phyloP scores from a whole-genome alignment of 306 rosid species.

The Sindora glabra region DNA sequence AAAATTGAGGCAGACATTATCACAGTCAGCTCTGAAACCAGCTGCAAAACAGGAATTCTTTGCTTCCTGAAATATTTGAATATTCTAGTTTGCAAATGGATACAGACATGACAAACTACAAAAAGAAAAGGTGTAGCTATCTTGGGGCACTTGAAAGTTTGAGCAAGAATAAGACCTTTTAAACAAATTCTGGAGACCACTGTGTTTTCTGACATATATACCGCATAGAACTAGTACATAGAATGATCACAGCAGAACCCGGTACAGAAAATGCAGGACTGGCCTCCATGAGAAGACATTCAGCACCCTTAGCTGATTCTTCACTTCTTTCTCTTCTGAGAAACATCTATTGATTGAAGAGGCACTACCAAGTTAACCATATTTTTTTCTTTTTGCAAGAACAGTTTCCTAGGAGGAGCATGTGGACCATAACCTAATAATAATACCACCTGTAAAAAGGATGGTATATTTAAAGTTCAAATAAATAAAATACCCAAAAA shows the following conservation, averaged over 20 bases:
- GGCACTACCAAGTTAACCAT: slow-evolving; percentile 25
- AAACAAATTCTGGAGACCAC: slow-evolving; percentile 81
- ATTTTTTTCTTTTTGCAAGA: slow-evolving; percentile 31
- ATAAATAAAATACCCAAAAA: slow-evolving; percentile 1
- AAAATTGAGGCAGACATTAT: too few species aligned
- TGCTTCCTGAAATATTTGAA: too few species aligned
- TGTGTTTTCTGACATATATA: slow-evolving; percentile 51
- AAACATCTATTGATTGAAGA: too few species aligned
- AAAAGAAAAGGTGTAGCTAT: too few species aligned
- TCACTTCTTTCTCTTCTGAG: slow-evolving; percentile 34
- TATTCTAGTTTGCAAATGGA: too few species aligned
- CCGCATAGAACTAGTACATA: slow-evolving; percentile 68
- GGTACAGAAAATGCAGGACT: slow-evolving; percentile 39
- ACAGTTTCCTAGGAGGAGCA: slow-evolving; percentile 75
- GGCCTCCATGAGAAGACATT: slow-evolving; percentile 58
- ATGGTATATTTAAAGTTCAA: slow-evolving; percentile 1
- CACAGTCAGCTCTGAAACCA: too few species aligned
- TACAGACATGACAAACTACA: too few species aligned
- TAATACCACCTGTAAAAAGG: slow-evolving; percentile 50
- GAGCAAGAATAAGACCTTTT: slow-evolving; percentile 45
- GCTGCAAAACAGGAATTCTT: too few species aligned
- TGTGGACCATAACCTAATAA: slow-evolving; percentile 81
- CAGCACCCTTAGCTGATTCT: slow-evolving; percentile 20
- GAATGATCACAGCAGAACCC: slow-evolving; percentile 63
- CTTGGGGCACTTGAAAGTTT: background rate